Base-by-base conservation (phyloP, 768 basidiomycete genomes). In the Pisolithus orientalis region DNA sequence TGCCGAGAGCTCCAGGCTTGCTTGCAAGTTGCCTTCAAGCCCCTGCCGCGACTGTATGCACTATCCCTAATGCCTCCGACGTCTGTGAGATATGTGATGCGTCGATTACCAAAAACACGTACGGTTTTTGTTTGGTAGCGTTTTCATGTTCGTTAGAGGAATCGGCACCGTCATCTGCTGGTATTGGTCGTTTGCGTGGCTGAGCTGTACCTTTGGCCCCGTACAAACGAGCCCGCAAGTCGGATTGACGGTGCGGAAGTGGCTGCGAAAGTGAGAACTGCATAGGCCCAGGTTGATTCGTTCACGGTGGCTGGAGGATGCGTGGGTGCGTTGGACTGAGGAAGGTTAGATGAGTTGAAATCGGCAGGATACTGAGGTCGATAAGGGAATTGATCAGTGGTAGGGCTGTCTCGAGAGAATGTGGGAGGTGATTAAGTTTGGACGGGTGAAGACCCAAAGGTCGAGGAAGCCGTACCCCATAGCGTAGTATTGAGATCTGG, bases 41-140 rank as follows among this genome's bases (percentile, higher is more conserved):
- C 67, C 64, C 87, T 89, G 71, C 87, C 89, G 4, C 87, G 78
- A 53, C 75, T 74, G 62, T 87, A 90, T 39, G 87, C 87, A 21
- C 87, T 84, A 42, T 66, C 57, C 25, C 75, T 79, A 57, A 42
- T 49, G 42, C 54, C 31, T 25, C 38, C 49, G 32, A 29, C 53
- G 9, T 57, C 47, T 16, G 43, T 39, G 29, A 32, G 39, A 32
- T 4, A n/a, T 27, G 7, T 6, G 43, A 32, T 25, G 28, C 8
- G 21, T n/a, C 1, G 43, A 49, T 10, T 42, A 6, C 21, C 21
- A 11, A 17, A 16, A 39, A 7, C 10, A 57, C 68, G 47, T 27
- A 68, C 66, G 45, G 54, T 49, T 54, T 68, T 13, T 65, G 62
- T 39, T 37, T 62, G 21, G 52, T 9, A 14, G 53, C 4, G 14